Percentiles rank a stretch among this genome's conserved stretches.
These are phyloP conservation scores for Cymbopogon citratus DNA, from an alignment of 176 grass and related monocot genomes.

Conservation along the genomic window DNA sequence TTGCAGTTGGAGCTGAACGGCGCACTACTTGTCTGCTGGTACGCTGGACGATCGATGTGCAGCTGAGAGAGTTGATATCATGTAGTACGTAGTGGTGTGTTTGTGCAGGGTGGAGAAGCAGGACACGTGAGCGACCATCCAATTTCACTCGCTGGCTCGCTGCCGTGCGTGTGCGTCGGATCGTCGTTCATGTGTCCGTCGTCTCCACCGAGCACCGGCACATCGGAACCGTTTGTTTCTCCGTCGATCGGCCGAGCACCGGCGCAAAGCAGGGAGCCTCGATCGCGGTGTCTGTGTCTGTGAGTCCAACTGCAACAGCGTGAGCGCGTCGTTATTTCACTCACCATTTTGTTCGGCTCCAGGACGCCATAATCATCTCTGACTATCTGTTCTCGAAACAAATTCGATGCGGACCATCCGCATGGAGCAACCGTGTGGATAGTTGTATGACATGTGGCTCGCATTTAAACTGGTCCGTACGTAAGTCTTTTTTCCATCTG, in stretches of 20 bases:
- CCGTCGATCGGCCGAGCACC: not conserved
- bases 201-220: slow-evolving; percentile 31
- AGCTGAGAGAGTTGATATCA: not conserved
- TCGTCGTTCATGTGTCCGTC: slow-evolving; percentile 20
- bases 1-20: not conserved
- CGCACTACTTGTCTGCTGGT: too few species aligned
- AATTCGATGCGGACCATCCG: too few species aligned
- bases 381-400: too few species aligned
- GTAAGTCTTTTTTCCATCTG: too few species aligned
- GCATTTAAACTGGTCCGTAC: too few species aligned
- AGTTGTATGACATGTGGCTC: too few species aligned
- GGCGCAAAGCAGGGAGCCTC: too few species aligned
- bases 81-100: not conserved
- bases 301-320: not conserved
- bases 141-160: not conserved
- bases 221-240: not conserved
- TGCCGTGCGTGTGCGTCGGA: not conserved
- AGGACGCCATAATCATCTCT: not conserved
- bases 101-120: slow-evolving; percentile 50
- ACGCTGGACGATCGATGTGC: not conserved
- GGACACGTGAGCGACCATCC: slow-evolving; percentile 32
- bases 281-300: too few species aligned
- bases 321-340: too few species aligned
- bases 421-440: too few species aligned
- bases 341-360: too few species aligned